These are phyloP conservation scores for Xylaria grammica DNA, from an alignment of 495 filamentous ascomycete genomes.

Conservation along the genomic window DNA sequence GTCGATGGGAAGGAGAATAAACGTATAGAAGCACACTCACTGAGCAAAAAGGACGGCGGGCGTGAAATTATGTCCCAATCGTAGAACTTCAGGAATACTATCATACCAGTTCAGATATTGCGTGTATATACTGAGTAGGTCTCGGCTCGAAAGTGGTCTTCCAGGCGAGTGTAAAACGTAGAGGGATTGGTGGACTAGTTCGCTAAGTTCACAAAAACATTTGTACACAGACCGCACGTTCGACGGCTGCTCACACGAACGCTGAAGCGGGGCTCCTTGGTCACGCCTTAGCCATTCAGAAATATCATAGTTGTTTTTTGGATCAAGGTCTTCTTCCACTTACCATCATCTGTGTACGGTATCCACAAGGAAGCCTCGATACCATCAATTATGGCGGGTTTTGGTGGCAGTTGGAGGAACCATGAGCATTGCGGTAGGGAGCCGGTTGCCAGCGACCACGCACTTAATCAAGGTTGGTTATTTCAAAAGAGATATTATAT, in stretches of 20 bases:
- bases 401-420: slow-evolving; percentile 59
- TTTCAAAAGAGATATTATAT: slow-evolving; percentile 10
- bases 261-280: slow-evolving; percentile 51
- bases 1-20: slow-evolving; percentile 5
- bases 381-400: slow-evolving; percentile 60
- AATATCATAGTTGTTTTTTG: neutral
- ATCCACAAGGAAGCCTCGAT: slow-evolving; percentile 61
- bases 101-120: slow-evolving; percentile 68
- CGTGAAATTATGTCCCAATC: slow-evolving; percentile 62
- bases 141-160: slow-evolving; percentile 60
- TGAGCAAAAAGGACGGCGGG: slow-evolving; percentile 67
- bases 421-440: slow-evolving; percentile 66
- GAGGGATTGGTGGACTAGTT: slow-evolving; percentile 69
- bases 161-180: slow-evolving; percentile 67
- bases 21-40: slow-evolving; percentile 47
- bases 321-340: slow-evolving; percentile 12
- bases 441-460: slow-evolving; percentile 68
- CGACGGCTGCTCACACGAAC: slow-evolving; percentile 56
- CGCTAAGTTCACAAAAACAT: slow-evolving; percentile 68
- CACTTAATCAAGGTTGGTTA: slow-evolving; percentile 49
- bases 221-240: slow-evolving; percentile 64
- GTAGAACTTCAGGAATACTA: slow-evolving; percentile 61
- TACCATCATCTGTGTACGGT: slow-evolving; percentile 64
- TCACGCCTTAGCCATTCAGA: slow-evolving; percentile 20
- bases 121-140: slow-evolving; percentile 60